These are phyloP conservation scores for Solanum chmielewskii DNA, from an alignment of 257 asterid genomes.

Conservation along the genomic window DNA sequence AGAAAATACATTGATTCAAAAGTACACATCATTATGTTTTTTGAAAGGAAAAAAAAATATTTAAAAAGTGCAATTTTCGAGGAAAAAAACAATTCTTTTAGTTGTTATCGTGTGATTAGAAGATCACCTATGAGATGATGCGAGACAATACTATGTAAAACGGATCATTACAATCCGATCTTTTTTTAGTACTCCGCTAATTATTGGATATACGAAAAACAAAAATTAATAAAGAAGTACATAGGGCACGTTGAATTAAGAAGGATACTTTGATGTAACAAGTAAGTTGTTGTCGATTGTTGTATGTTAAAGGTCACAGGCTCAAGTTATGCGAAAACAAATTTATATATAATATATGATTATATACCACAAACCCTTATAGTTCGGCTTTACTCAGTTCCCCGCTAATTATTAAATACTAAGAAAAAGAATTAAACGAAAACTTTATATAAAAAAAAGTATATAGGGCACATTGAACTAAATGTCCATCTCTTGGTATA, in stretches of 20 bases:
- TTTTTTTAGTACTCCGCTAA: background rate
- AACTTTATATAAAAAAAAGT: background rate
- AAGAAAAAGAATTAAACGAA: background rate
- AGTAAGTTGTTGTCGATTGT: background rate
- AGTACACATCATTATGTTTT: background rate
- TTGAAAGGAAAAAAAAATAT: background rate
- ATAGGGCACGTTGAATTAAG: background rate
- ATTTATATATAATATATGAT: too few species aligned
- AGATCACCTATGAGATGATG: background rate
- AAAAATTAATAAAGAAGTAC: background rate
- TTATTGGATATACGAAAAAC: background rate
- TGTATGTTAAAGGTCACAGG: fast-evolving
- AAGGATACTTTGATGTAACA: background rate
- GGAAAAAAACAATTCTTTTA: too few species aligned
- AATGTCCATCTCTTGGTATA: background rate
- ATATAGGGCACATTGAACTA: background rate
- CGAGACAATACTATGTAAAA: background rate
- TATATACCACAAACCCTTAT: background rate
- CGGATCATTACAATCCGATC: background rate
- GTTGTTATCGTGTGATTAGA: background rate
- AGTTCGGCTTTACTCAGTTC: background rate
- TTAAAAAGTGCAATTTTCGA: background rate
- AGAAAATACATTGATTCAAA: background rate
- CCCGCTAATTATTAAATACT: background rate
- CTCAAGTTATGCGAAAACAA: background rate